These are phyloP conservation scores for Pichia ethanolica DNA, from an alignment of 805 yeast species.

Conservation along the genomic window DNA sequence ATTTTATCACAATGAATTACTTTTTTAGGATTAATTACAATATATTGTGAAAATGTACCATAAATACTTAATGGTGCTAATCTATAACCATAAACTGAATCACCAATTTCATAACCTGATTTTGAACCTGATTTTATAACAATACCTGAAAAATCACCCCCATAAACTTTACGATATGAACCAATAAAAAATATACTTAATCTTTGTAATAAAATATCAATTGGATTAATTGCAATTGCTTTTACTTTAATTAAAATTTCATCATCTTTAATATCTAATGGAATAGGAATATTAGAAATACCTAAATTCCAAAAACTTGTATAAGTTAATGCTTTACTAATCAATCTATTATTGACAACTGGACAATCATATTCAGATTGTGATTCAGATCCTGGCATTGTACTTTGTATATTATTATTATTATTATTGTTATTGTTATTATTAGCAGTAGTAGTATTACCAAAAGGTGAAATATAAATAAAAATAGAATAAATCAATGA, in stretches of 20 bases:
- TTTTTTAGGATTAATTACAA: slow-evolving; percentile 29
- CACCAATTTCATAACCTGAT: slow-evolving; percentile 14
- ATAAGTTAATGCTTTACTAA: slow-evolving; percentile 13
- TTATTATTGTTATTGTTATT: too few species aligned
- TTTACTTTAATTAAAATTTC: slow-evolving; percentile 15
- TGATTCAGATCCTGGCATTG: too few species aligned
- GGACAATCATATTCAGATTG: not conserved
- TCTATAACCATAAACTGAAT: slow-evolving; percentile 15
- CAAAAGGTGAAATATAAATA: too few species aligned
- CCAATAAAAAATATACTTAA: slow-evolving; percentile 8
- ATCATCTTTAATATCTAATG: slow-evolving; percentile 6
- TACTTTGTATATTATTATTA: too few species aligned
- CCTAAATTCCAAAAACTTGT: slow-evolving; percentile 9
- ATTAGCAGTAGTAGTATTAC: too few species aligned
- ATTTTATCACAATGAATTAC: slow-evolving; percentile 26
- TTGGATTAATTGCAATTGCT: slow-evolving; percentile 19
- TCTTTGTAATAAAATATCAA: slow-evolving; percentile 13
- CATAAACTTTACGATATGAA: slow-evolving; percentile 12
- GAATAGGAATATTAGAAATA: slow-evolving; percentile 1
- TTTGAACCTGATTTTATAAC: slow-evolving; percentile 18
- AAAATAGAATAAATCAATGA: too few species aligned
- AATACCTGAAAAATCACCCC: slow-evolving; percentile 21
- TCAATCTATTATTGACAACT: slow-evolving; percentile 4
- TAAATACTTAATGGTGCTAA: not conserved
- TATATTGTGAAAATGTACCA: slow-evolving; percentile 44